Evolutionary conservation across 2,329 filamentous ascomycete species (phyloP), one percentile per base, ranked within the genome.

Genomic region (Leptodontidium sp.): DNA sequence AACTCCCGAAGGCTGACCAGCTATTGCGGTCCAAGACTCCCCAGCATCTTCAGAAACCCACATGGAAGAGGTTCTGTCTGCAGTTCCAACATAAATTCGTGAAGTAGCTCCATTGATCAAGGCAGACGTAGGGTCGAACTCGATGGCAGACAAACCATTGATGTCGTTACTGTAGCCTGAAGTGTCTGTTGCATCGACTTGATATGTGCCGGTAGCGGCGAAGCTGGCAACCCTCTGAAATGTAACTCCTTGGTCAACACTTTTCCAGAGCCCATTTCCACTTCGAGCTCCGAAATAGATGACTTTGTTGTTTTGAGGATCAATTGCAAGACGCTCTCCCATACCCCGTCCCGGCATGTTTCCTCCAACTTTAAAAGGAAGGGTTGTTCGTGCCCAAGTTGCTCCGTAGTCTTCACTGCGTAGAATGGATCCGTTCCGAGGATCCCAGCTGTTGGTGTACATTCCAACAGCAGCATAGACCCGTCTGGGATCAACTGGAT

Each of bases 281-380:
- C 85, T 88, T 47, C 87, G 82, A 2, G 87, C 86, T 2, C 87
- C 87, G 66, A 88, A 87, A 75, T 86, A 89, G 29, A 89, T 75
- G 68, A 88, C 85, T 32, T 85, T 82, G 47, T 85, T 83, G 73
- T 87, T 86, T 50, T 84, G 82, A 1, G 87, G 87, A 73, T 89
- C 87, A 12, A 89, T 83, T 2, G 86, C 86, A 5, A 89, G 82
- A 8, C 87, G 82, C 74, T 88, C 87, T 17, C 87, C 87, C 78
- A 84, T 85, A 8, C 87, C 87, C 40, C 87, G 83, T 2, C 87
- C 87, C 4, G 87, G 87, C 86, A 88, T 88, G 73, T 89, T 89
- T 0, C 87, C 87, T 5, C 87, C 87, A 53, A 87, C 85, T 75
- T 32, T 32, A 6, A 32, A 32, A 6, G 29, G 29, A 6, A 32